These are phyloP conservation scores for Styphnolobium japonicum DNA, from an alignment of 306 rosid genomes.

Conservation along the genomic window DNA sequence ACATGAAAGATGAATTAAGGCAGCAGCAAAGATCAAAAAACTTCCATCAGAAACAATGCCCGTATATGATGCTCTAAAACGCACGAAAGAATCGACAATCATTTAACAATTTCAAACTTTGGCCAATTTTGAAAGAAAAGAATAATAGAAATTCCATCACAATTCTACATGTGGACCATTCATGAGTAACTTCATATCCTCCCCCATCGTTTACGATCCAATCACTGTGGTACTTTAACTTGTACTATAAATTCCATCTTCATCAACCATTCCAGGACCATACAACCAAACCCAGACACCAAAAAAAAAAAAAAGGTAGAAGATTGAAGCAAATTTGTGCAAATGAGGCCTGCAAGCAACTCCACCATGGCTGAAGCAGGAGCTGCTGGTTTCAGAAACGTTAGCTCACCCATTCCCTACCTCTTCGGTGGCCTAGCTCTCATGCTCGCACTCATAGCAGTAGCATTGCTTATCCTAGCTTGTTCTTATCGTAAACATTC, in stretches of 20 bases:
- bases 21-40: neutral
- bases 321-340: neutral
- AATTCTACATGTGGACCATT: slow-evolving; percentile 16
- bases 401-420: slow-evolving; percentile 61
- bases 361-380: slow-evolving; percentile 18
- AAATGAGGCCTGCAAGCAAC: slow-evolving; percentile 29
- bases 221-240: neutral
- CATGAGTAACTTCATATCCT: neutral
- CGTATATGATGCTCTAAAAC: neutral
- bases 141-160: slow-evolving; percentile 17
- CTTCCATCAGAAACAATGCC: neutral
- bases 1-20: slow-evolving; percentile 7
- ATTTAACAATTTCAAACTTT: neutral
- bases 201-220: neutral
- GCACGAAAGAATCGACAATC: slow-evolving; percentile 27
- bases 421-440: slow-evolving; percentile 59
- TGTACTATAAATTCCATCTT: neutral
- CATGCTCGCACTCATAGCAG: slow-evolving; percentile 50
- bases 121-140: slow-evolving; percentile 19
- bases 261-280: neutral
- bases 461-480: slow-evolving; percentile 52
- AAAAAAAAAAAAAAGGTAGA: neutral
- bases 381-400: slow-evolving; percentile 29
- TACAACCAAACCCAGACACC: neutral
- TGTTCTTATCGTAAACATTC: slow-evolving; percentile 42